These are phyloP conservation scores for Pluteus cervinus DNA, from an alignment of 768 basidiomycete genomes.

Conservation along the genomic window DNA sequence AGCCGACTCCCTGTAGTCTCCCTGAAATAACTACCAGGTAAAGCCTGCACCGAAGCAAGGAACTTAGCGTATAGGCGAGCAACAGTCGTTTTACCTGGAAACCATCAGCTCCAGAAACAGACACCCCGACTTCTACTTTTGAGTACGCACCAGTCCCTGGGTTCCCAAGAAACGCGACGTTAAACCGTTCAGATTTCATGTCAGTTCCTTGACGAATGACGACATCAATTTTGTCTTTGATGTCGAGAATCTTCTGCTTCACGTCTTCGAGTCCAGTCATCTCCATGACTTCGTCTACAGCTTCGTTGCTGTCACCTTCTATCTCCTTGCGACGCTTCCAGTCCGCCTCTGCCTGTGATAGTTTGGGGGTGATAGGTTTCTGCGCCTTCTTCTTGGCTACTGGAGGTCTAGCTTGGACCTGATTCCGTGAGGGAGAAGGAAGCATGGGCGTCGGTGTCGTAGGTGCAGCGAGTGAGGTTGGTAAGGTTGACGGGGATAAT, in stretches of 20 bases:
- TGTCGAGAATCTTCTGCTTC: conserved; percentile 50
- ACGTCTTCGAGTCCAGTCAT: conserved; percentile 68
- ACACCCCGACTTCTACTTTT: not conserved
- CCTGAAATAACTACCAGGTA: conserved; percentile 47
- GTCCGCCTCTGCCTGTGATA: conserved; percentile 34
- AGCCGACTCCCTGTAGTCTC: conserved; percentile 62
- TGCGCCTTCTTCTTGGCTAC: conserved; percentile 5
- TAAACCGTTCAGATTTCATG: conserved; percentile 51
- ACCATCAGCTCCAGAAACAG: not conserved
- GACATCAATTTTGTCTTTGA: conserved; percentile 54
- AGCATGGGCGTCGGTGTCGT: not conserved
- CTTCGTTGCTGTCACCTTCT: conserved; percentile 42
- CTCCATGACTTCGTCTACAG: conserved; percentile 63
- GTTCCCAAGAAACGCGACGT: conserved; percentile 60
- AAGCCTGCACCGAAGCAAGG: conserved; percentile 44
- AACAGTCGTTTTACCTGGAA: conserved; percentile 62
- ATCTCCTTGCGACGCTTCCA: conserved; percentile 56
- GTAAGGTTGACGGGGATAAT: conserved; percentile 1
- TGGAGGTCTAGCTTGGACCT: not conserved
- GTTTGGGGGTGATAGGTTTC: conserved; percentile 5
- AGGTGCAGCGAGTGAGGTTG: not conserved
- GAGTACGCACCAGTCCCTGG: conserved; percentile 61
- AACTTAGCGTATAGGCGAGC: conserved; percentile 61
- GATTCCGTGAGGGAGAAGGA: not conserved
- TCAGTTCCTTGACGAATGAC: conserved; percentile 47